Percentiles rank a stretch among this genome's conserved stretches.
Evolutionary conservation across 345 rosid species (phyloP).

Genomic region (Aegle marmelos): DNA sequence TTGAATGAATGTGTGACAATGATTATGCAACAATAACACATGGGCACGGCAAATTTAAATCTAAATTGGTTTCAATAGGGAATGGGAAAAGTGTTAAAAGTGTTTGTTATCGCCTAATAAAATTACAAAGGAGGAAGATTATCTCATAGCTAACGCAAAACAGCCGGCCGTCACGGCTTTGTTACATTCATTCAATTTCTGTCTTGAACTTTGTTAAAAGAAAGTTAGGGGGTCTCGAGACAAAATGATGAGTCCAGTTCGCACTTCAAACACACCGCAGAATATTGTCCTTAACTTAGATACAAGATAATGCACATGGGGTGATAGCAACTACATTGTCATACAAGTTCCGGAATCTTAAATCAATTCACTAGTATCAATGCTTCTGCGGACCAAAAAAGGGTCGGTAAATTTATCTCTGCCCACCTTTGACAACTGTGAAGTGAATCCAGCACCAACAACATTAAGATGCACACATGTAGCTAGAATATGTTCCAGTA

Average conservation of each 20-base stretch:
- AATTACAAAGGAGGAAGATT: not conserved
- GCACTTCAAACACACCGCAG: not conserved
- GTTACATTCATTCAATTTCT: conserved; percentile 1
- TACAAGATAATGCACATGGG: not conserved
- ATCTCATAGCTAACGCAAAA: conserved; percentile 6
- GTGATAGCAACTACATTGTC: not conserved
- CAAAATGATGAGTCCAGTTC: not conserved
- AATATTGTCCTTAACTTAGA: not conserved
- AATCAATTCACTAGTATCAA: not conserved
- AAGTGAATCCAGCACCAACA: not conserved
- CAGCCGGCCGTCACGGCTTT: not conserved
- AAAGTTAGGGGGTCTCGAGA: not conserved
- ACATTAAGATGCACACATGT: not conserved
- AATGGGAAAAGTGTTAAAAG: not conserved
- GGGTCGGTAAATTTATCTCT: not conserved
- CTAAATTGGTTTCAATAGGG: not conserved
- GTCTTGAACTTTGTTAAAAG: not conserved
- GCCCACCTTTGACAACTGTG: not conserved
- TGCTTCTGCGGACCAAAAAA: not conserved
- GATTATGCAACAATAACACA: conserved; percentile 23
- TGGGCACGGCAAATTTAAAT: not conserved
- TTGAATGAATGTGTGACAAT: conserved; percentile 8
- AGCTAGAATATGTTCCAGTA: not conserved
- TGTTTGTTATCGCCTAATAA: not conserved
- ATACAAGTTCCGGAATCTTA: not conserved